Conservation (phyloP, 768 basidiomycete genomes). For the Kwoniella dendrophila region DNA sequence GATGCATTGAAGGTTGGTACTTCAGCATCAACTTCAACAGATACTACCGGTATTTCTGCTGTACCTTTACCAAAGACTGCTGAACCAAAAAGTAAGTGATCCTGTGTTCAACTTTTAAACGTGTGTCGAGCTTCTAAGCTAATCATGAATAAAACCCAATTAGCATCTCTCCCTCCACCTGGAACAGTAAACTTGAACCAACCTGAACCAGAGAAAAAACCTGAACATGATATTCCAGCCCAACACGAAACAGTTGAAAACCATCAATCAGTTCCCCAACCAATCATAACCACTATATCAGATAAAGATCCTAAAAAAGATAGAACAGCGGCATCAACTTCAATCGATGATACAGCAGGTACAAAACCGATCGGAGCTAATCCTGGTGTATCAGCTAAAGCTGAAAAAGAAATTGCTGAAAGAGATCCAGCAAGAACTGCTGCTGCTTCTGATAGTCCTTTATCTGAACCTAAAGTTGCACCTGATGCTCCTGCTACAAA, state of each 20-base stretch:
- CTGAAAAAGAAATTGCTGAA: constrained; percentile 45
- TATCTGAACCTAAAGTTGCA: constrained; percentile 9
- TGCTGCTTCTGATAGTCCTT: constrained; percentile 22
- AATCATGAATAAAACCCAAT: not conserved
- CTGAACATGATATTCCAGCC: constrained; percentile 46
- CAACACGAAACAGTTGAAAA: constrained; percentile 50
- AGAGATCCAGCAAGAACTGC: constrained; percentile 25
- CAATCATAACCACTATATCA: constrained; percentile 45
- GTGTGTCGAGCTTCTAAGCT: not conserved
- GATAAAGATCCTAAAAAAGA: constrained; percentile 48
- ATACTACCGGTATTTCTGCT: constrained; percentile 10
- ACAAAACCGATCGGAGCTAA: constrained; percentile 38
- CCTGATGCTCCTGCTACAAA: constrained; percentile 18
- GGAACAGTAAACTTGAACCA: constrained; percentile 4
- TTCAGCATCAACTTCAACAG: not conserved
- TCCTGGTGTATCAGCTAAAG: constrained; percentile 39
- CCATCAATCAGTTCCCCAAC: constrained; percentile 50
- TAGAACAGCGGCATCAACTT: constrained; percentile 32
- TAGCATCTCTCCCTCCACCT: constrained; percentile 17
- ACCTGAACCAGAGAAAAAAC: constrained; percentile 11
- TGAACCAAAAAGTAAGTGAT: constrained; percentile 25
- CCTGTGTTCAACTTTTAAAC: not conserved
- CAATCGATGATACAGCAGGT: constrained; percentile 28
- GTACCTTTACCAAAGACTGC: constrained; percentile 26
- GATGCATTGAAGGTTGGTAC: constrained; percentile 35